These are phyloP conservation scores for Umbelopsis isabellina DNA, from an alignment of 192 early-diverging fungal genomes.

Conservation along the genomic window DNA sequence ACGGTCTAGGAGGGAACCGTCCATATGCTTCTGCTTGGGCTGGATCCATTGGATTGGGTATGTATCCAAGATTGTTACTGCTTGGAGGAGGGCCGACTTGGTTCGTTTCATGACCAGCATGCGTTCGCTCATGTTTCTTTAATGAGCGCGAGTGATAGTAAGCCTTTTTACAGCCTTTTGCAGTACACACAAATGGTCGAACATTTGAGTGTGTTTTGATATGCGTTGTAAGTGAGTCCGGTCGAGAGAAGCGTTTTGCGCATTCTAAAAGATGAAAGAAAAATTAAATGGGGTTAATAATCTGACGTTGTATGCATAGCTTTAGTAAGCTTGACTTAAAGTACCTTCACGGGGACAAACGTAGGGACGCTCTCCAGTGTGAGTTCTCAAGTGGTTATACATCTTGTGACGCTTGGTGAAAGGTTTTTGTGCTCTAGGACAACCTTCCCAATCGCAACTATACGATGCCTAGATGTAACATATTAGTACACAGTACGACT, in stretches of 20 bases:
- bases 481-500: background rate
- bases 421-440: constrained; percentile 56
- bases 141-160: constrained; percentile 66
- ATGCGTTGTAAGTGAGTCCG: constrained; percentile 61
- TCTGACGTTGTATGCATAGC: no score
- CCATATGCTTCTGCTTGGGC: background rate
- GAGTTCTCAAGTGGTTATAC: constrained; percentile 72
- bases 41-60: constrained; percentile 13
- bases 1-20: background rate
- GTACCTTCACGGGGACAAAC: constrained; percentile 55
- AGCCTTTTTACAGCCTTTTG: constrained; percentile 57
- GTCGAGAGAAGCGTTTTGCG: constrained; percentile 71
- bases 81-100: background rate
- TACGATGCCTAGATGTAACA: constrained; percentile 46
- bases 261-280: constrained; percentile 51
- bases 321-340: background rate
- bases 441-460: constrained; percentile 57
- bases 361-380: constrained; percentile 79
- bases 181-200: constrained; percentile 54
- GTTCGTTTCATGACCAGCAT: constrained; percentile 35
- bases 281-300: no score
- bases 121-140: constrained; percentile 62
- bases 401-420: constrained; percentile 76
- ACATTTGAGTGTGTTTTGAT: constrained; percentile 62
- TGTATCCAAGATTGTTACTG: constrained; percentile 9